These are phyloP conservation scores for Chlamydomonas schloesseri DNA, from an alignment of 139 green algal species.

Conservation along the genomic window DNA sequence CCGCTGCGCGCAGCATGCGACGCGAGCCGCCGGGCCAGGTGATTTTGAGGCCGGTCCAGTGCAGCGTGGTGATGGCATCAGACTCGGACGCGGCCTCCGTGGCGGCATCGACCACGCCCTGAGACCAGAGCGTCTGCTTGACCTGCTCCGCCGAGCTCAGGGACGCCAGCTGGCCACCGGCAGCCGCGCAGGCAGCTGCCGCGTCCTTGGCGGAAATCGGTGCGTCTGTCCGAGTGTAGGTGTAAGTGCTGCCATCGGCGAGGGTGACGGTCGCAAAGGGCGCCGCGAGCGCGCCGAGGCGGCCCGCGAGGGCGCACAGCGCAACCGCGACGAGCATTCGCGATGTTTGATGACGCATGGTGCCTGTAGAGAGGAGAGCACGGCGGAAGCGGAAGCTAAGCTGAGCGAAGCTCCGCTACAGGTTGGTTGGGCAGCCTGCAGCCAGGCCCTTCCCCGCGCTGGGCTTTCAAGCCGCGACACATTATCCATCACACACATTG, in stretches of 20 bases:
- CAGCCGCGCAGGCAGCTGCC: background rate
- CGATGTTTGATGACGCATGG: background rate
- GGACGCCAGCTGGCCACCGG: background rate
- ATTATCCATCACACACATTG: no score
- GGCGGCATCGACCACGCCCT: conserved; percentile 4
- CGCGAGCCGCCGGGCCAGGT: conserved; percentile 2
- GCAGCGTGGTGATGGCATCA: background rate
- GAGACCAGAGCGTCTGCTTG: background rate
- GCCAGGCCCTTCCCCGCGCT: no score
- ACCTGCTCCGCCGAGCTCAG: background rate
- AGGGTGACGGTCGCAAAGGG: background rate
- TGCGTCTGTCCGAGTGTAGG: background rate
- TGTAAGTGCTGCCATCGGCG: background rate
- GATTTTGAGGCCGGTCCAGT: conserved; percentile 38
- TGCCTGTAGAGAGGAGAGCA: no score
- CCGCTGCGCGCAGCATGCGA: conserved; percentile 12
- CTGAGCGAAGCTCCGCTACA: no score
- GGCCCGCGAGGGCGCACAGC: background rate
- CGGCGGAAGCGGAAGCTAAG: no score
- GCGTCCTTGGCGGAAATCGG: background rate
- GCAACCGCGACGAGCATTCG: background rate
- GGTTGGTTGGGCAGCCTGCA: no score
- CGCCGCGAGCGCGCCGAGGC: no score
- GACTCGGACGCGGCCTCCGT: background rate
- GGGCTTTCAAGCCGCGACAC: no score